Percentiles rank a stretch among this genome's conserved stretches.
Conservation (phyloP, 805 yeast species). For the Tetrapisispora namnaoensis region DNA sequence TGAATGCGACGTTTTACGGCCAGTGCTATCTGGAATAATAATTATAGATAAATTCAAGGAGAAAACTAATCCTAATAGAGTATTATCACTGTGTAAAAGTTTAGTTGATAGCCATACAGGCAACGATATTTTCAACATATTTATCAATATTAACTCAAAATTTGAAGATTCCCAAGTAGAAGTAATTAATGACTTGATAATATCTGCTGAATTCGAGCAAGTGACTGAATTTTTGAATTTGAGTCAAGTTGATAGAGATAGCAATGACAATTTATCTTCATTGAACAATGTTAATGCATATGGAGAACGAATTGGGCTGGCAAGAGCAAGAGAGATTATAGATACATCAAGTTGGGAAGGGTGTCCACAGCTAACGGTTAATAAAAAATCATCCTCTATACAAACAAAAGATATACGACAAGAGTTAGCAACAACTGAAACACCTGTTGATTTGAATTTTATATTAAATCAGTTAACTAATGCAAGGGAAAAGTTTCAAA, state of each 20-base stretch:
- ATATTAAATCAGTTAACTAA: conserved; percentile 9
- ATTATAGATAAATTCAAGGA: conserved; percentile 23
- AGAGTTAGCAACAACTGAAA: neutral
- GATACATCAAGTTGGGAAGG: conserved; percentile 42
- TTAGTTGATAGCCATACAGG: neutral
- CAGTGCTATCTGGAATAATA: conserved; percentile 37
- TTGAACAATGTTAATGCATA: conserved; percentile 29
- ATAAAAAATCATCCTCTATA: neutral
- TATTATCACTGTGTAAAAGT: neutral
- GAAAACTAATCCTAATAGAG: too few species aligned
- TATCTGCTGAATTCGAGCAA: conserved; percentile 1
- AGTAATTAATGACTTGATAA: conserved; percentile 25
- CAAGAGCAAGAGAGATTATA: conserved; percentile 36
- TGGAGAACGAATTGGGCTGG: conserved; percentile 35
- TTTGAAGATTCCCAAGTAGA: conserved; percentile 26
- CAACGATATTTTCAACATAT: conserved; percentile 2
- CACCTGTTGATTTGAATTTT: neutral
- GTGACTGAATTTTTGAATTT: conserved; percentile 35
- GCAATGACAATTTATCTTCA: neutral
- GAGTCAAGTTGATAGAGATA: neutral
- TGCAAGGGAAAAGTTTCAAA: conserved; percentile 13
- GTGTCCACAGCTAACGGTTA: neutral
- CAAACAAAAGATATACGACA: neutral
- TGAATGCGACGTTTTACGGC: conserved; percentile 34
- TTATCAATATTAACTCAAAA: conserved; percentile 5